phyloP scores from a whole-genome alignment of 495 filamentous ascomycete species.

The Aspergillus coremiiformis region DNA sequence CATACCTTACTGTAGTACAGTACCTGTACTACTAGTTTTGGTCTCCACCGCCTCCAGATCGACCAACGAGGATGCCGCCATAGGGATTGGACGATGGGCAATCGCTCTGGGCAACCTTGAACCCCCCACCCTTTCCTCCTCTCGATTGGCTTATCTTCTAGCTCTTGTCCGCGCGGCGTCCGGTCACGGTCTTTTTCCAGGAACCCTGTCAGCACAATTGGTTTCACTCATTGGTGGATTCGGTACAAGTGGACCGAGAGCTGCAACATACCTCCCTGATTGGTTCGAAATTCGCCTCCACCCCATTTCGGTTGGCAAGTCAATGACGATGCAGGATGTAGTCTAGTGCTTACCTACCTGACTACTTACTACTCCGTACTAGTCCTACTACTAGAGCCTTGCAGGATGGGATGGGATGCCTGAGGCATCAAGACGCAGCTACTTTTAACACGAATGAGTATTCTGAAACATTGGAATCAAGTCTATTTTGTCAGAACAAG shows the following conservation, averaged over 20 bases:
- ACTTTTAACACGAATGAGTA: too few relatives aligned
- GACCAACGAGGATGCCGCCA: constrained; percentile 13
- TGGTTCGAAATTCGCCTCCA: constrained; percentile 2
- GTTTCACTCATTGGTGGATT: constrained; percentile 6
- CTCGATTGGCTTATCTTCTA: constrained; percentile 1
- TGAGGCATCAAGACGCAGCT: too few relatives aligned
- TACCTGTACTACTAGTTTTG: constrained; percentile 4
- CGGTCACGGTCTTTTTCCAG: constrained; percentile 8
- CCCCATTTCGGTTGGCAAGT: not conserved
- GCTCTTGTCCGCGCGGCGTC: constrained; percentile 18
- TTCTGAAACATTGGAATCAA: not conserved
- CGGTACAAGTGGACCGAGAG: not conserved
- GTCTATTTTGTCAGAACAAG: constrained; percentile 5
- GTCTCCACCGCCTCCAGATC: constrained; percentile 12
- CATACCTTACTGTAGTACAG: constrained; percentile 10
- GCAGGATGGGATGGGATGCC: too few relatives aligned
- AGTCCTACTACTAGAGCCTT: too few relatives aligned
- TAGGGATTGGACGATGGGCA: constrained; percentile 16
- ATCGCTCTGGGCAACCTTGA: constrained; percentile 8
- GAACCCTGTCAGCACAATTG: constrained; percentile 8
- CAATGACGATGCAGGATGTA: not conserved
- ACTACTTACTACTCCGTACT: too few relatives aligned
- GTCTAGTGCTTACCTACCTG: too few relatives aligned
- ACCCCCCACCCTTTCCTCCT: not conserved
- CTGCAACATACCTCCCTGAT: not conserved